These are phyloP conservation scores for Naegleria lovaniensis DNA, from an alignment of 208 protist species.

Conservation along the genomic window DNA sequence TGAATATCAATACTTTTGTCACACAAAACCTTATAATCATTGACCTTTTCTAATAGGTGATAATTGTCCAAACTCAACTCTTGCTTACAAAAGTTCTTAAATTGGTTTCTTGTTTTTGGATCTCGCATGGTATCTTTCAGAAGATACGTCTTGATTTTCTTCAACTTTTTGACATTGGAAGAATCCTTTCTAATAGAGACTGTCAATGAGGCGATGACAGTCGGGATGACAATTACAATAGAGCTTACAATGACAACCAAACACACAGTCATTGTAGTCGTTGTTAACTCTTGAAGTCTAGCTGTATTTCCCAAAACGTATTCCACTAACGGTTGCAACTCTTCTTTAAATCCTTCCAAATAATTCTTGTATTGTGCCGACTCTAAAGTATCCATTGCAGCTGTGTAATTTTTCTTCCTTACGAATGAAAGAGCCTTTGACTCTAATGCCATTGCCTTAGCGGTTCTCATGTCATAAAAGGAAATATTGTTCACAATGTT, in stretches of 20 bases:
- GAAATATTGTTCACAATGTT: background rate
- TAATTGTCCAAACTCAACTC: background rate
- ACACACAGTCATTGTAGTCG: background rate
- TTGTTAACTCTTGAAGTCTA: background rate
- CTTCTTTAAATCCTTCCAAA: background rate
- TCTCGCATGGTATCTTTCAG: background rate
- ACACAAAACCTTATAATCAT: background rate
- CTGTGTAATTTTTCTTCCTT: background rate
- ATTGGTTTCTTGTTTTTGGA: background rate
- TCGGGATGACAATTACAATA: background rate
- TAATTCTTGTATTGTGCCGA: background rate
- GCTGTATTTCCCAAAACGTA: background rate
- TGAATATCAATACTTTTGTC: background rate
- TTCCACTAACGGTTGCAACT: background rate
- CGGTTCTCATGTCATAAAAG: background rate
- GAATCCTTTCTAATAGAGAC: background rate
- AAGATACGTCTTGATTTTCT: background rate
- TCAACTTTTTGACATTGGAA: background rate
- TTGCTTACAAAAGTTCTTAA: background rate
- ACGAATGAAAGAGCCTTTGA: background rate
- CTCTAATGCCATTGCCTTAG: background rate
- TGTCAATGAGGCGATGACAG: background rate
- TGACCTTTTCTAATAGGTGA: background rate
- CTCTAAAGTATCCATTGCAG: background rate
- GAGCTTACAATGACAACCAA: background rate